A percentile compares a stretch with the other conserved stretches of the same genome.
Conservation (phyloP, 2,329 filamentous ascomycete genomes). For the Cladosporium sphaerospermum region DNA sequence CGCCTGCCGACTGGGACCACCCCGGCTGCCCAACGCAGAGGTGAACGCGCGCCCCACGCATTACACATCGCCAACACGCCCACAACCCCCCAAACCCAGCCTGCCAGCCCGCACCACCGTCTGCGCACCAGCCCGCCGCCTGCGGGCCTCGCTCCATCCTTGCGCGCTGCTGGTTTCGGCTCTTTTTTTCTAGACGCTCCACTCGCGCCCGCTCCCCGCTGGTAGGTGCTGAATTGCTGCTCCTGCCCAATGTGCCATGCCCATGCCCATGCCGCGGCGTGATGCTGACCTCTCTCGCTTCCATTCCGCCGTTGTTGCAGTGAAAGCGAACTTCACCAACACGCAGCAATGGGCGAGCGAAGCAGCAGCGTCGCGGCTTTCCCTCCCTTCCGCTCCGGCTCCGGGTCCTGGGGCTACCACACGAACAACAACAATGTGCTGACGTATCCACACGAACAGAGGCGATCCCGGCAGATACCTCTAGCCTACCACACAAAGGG, state of each 20-base stretch:
- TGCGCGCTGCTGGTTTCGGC: slow-evolving; percentile 2
- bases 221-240: background rate
- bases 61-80: background rate
- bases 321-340: background rate
- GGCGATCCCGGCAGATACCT: slow-evolving; percentile 5
- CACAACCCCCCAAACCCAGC: background rate
- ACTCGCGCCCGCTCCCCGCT: background rate
- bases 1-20: background rate
- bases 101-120: background rate
- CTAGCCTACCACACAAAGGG: slow-evolving; percentile 9
- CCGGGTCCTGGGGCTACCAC: slow-evolving; percentile 6
- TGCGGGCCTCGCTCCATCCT: background rate
- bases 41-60: background rate
- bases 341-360: slow-evolving; percentile 6
- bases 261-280: background rate
- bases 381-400: background rate
- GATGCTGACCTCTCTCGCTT: background rate
- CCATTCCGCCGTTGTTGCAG: background rate
- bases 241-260: too few relatives aligned
- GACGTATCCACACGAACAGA: slow-evolving; percentile 8
- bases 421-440: slow-evolving; percentile 3
- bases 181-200: slow-evolving; percentile 9
- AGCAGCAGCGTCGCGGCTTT: slow-evolving; percentile 5
- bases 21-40: background rate
- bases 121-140: background rate